Conservation (phyloP, 805 yeast species). For the Candida tallmaniae region DNA sequence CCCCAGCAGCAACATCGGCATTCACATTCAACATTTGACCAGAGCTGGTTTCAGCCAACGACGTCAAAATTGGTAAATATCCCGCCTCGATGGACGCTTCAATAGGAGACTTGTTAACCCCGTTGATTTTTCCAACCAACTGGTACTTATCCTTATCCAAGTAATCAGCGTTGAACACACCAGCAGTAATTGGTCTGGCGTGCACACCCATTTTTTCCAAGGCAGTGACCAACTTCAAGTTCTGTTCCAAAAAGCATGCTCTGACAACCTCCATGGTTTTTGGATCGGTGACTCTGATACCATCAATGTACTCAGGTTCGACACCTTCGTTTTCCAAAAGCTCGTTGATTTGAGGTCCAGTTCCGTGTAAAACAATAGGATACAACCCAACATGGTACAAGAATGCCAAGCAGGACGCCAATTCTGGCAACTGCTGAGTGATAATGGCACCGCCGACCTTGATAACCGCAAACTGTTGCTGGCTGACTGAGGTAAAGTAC, state of each 20-base stretch:
- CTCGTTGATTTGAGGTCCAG: conserved; percentile 98
- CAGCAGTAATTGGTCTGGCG: conserved; percentile 97
- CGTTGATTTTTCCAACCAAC: conserved; percentile 83
- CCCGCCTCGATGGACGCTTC: conserved; percentile 96
- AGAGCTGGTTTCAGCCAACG: conserved; percentile 92
- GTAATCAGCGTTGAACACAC: conserved; percentile 92
- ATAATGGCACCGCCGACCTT: conserved; percentile 99
- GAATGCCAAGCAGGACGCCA: conserved; percentile 94
- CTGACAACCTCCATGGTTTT: conserved; percentile 96
- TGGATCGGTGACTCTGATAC: conserved; percentile 92
- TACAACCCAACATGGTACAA: conserved; percentile 95
- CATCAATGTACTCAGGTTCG: conserved; percentile 93
- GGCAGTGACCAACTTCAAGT: conserved; percentile 91
- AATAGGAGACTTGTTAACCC: conserved; percentile 78
- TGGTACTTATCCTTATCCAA: conserved; percentile 87
- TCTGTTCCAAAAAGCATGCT: conserved; percentile 91
- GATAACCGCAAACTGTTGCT: conserved; percentile 96
- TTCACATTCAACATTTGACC: conserved; percentile 97
- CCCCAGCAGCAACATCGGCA: conserved; percentile 99
- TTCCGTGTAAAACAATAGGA: conserved; percentile 96
- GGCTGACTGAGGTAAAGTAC: conserved; percentile 92
- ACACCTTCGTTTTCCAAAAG: conserved; percentile 90
- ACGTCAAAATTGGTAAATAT: conserved; percentile 92
- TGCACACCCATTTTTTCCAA: conserved; percentile 94
- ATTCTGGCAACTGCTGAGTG: conserved; percentile 86